These are phyloP conservation scores for Dactylellina sp. DNA, from an alignment of 2,329 filamentous ascomycete species.

Conservation along the genomic window DNA sequence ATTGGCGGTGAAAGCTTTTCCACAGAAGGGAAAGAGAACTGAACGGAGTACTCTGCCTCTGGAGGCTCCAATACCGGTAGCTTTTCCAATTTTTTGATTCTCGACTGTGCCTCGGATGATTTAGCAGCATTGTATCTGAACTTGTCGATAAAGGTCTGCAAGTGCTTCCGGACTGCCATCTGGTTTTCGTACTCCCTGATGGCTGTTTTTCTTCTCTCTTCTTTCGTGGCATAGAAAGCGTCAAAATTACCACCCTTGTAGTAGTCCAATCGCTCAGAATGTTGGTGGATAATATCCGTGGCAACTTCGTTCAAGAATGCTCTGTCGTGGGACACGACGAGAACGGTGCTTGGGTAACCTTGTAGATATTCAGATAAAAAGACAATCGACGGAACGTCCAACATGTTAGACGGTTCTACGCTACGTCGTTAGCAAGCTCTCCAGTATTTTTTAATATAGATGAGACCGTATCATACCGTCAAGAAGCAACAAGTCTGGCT, in stretches of 20 bases:
- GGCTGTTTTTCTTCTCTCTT: conserved; percentile 95
- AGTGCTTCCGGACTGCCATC: conserved; percentile 90
- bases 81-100: conserved; percentile 98
- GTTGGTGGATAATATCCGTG: conserved; percentile 99
- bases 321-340: conserved; percentile 98
- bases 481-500: conserved; percentile 92
- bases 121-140: conserved; percentile 99
- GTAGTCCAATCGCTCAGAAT: conserved; percentile 96
- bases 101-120: conserved; percentile 95
- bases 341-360: conserved; percentile 89
- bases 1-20: conserved; percentile 98
- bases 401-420: conserved; percentile 97
- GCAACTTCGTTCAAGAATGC: conserved; percentile 98
- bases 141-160: conserved; percentile 99
- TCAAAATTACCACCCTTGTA: conserved; percentile 98
- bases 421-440: conserved; percentile 58
- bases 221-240: conserved; percentile 95
- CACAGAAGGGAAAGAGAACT: conserved; percentile 97
- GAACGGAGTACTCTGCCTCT: conserved; percentile 92
- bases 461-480: conserved; percentile 69
- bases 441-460: too few relatives aligned
- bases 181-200: conserved; percentile 99
- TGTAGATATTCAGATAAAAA: conserved; percentile 97
- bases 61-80: conserved; percentile 93
- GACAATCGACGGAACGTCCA: conserved; percentile 99